Conservation (phyloP, 345 rosid genomes). For the Triadica sebifera region DNA sequence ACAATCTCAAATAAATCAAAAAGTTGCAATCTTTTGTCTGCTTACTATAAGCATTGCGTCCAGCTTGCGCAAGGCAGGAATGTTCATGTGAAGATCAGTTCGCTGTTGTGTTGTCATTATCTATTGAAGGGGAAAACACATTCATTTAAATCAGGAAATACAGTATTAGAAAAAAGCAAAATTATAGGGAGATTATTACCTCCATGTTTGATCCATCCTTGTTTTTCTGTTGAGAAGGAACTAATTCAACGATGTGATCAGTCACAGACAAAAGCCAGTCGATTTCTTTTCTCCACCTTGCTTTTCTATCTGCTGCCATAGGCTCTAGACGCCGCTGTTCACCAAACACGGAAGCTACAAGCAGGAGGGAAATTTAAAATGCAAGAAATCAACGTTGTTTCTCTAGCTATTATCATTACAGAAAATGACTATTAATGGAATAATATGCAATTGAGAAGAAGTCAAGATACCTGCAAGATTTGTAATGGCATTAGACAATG, state of each 20-base stretch:
- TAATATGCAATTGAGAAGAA: not conserved
- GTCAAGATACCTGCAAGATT: constrained; percentile 39
- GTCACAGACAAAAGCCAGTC: constrained; percentile 44
- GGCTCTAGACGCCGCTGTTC: constrained; percentile 42
- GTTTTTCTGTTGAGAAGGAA: constrained; percentile 38
- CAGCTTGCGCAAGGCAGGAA: constrained; percentile 87
- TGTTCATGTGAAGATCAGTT: constrained; percentile 81
- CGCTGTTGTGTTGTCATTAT: constrained; percentile 83
- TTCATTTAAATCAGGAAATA: not conserved
- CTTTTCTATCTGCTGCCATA: constrained; percentile 38
- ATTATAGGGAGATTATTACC: constrained; percentile 6
- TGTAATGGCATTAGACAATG: constrained; percentile 49
- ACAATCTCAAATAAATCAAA: not conserved
- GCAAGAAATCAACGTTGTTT: not conserved
- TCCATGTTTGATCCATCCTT: constrained; percentile 39
- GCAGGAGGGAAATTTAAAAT: constrained; percentile 1
- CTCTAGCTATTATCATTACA: not conserved
- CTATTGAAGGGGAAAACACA: constrained; percentile 23
- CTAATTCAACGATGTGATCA: constrained; percentile 43
- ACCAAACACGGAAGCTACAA: constrained; percentile 47
- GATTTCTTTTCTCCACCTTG: constrained; percentile 43
- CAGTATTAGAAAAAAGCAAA: too few species aligned
- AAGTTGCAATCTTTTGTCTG: not conserved
- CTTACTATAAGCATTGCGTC: constrained; percentile 95
- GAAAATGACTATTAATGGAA: not conserved